A percentile compares a stretch with the other conserved stretches of the same genome.
Evolutionary conservation across 768 basidiomycete species (phyloP).

Genomic region (Favolaschia claudopus): DNA sequence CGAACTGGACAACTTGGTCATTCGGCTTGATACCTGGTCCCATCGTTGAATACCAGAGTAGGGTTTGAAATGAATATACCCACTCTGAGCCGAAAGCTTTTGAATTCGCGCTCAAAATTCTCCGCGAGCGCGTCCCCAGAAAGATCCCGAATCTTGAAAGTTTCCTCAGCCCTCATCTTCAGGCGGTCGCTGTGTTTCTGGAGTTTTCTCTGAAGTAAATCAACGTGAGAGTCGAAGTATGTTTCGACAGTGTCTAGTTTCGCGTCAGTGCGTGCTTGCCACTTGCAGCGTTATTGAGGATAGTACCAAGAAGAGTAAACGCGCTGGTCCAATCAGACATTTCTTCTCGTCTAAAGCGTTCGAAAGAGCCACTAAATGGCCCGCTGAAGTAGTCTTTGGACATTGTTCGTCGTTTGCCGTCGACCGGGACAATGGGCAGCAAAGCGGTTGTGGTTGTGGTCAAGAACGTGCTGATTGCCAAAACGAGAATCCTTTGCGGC

Average conservation of each 20-base stretch:
- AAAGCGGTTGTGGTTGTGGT: neutral
- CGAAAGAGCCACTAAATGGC: slow-evolving; percentile 77
- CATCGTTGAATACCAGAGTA: neutral
- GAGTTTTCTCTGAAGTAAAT: slow-evolving; percentile 82
- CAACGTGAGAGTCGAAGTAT: slow-evolving; percentile 91
- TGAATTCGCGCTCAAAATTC: slow-evolving; percentile 87
- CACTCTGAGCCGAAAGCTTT: slow-evolving; percentile 88
- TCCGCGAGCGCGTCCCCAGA: slow-evolving; percentile 72
- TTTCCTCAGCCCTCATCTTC: slow-evolving; percentile 83
- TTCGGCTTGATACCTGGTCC: slow-evolving; percentile 76
- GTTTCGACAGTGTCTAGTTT: slow-evolving; percentile 89
- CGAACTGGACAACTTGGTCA: slow-evolving; percentile 76
- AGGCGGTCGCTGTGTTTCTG: slow-evolving; percentile 88
- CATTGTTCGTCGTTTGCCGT: too few relatives aligned
- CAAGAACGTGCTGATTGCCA: neutral
- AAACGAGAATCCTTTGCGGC: too few relatives aligned
- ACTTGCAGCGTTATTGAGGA: slow-evolving; percentile 12
- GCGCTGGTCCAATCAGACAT: slow-evolving; percentile 80
- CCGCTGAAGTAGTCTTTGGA: slow-evolving; percentile 57
- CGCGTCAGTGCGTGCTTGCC: slow-evolving; percentile 34
- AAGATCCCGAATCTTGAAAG: slow-evolving; percentile 72
- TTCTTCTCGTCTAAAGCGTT: slow-evolving; percentile 79
- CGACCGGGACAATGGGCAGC: neutral
- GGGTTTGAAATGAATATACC: slow-evolving; percentile 3
- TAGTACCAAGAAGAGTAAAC: slow-evolving; percentile 85